Conservation (phyloP, 1,139 yeast species). For the Zygoascus meyerae region DNA sequence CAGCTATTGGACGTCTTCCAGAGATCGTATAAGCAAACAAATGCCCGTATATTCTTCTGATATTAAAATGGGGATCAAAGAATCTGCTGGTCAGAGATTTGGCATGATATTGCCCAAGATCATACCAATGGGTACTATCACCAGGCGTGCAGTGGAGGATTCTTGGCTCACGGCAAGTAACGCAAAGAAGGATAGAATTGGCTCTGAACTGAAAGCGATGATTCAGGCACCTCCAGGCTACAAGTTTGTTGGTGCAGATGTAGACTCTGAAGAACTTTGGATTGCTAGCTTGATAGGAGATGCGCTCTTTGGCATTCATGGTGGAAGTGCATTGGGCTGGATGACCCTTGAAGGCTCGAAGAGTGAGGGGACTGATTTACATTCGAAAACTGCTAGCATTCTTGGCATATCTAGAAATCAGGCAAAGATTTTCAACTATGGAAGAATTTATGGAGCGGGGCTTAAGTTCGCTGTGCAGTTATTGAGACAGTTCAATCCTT, state of each 20-base stretch:
- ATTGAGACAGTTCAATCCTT: constrained; percentile 74
- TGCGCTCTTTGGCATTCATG: constrained; percentile 80
- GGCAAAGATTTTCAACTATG: constrained; percentile 94
- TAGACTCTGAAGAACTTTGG: constrained; percentile 97
- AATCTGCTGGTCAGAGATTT: constrained; percentile 33
- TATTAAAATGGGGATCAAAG: constrained; percentile 30
- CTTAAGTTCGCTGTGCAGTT: constrained; percentile 78
- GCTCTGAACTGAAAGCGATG: constrained; percentile 88
- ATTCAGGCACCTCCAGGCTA: constrained; percentile 85
- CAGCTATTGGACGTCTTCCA: constrained; percentile 88
- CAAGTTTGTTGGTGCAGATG: constrained; percentile 92
- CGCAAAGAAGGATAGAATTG: constrained; percentile 77
- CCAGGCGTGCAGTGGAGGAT: constrained; percentile 93
- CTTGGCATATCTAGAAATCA: constrained; percentile 85
- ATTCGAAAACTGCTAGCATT: constrained; percentile 87
- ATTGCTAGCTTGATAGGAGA: constrained; percentile 95
- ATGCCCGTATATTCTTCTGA: constrained; percentile 61
- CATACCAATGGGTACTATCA: constrained; percentile 92
- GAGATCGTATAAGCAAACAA: constrained; percentile 78
- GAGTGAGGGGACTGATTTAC: constrained; percentile 84
- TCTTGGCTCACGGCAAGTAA: constrained; percentile 98
- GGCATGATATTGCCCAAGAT: constrained; percentile 82
- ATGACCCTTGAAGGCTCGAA: constrained; percentile 98
- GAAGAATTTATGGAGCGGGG: constrained; percentile 97
- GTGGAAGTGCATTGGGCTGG: constrained; percentile 97